Evolutionary conservation across 345 rosid genomes (phyloP), one percentile per base, ranked within the genome.

Genomic region (Sapria himalayana): DNA sequence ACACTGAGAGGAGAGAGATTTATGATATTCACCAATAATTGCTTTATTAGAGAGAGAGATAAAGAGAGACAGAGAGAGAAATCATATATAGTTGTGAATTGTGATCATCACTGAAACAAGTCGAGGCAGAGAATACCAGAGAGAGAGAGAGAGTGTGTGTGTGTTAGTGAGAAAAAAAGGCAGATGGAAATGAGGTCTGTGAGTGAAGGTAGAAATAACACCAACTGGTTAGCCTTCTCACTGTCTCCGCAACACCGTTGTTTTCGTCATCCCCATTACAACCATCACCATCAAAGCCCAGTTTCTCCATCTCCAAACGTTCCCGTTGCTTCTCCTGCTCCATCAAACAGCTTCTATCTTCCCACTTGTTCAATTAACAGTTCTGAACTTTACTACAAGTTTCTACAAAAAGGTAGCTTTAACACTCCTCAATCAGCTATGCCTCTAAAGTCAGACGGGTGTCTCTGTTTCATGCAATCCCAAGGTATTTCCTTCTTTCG

Each of bases 361-460:
- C 51, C 69, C 15, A 18, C 66, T 44, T 31, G 65, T 35, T 56
- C 55, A 4, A 54, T 57, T 42, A 55, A 52, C 33, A 46, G 14
- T 41, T 9, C 66, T 22, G 61, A 56, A 36, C 62, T 69, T 31
- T 67, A 58, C 29, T 71, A 62, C 5, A 41, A 44, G 3, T 63
- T 60, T 25, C 66, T 56, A 12, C 60, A 57, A 34, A 61, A 46
- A 22, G 73, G 52, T 36, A 69, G 43, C 37, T 72, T 64, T 44
- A 63, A 69, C 50, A 60, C 76, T 49, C 56, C 85, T 13, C 50
- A 74, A 38, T 59, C 81, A 29, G 76, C 59, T 13, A 78, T 78
- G 92, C 92, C 92, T 2, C 73, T 78, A 37, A 78, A 74, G 55
- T 74, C 85, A 21, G 92, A 78, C 25, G 85, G 92, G 10, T 78